These are phyloP conservation scores for Neotropicomus parvogracilis DNA, from an alignment of 1,284 basidiomycete genomes.

Conservation along the genomic window DNA sequence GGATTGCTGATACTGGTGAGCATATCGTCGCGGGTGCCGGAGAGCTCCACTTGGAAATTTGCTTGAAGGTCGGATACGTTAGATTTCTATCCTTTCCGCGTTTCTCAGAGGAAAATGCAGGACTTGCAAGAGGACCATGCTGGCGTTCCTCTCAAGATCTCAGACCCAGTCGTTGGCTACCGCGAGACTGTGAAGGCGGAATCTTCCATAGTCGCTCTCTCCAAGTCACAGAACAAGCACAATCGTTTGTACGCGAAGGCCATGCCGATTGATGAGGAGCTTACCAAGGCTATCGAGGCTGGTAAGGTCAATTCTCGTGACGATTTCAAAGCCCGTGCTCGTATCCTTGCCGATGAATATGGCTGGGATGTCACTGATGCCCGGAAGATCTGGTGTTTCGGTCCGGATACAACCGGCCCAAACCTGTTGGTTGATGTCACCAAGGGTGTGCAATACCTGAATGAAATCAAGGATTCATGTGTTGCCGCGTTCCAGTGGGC, in stretches of 20 bases:
- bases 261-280: conserved; percentile 89
- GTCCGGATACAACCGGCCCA: conserved; percentile 96
- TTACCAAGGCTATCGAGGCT: conserved; percentile 88
- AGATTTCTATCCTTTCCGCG: background rate
- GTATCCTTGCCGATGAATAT: conserved; percentile 93
- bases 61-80: conserved; percentile 74
- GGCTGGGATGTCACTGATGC: conserved; percentile 99
- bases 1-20: conserved; percentile 91
- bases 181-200: conserved; percentile 97
- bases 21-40: conserved; percentile 99
- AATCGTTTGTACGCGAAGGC: conserved; percentile 97
- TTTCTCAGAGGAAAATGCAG: conserved; percentile 35
- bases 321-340: conserved; percentile 96
- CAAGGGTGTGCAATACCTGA: conserved; percentile 97
- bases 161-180: conserved; percentile 98
- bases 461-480: conserved; percentile 99
- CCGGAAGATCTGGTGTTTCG: conserved; percentile 99
- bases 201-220: conserved; percentile 94
- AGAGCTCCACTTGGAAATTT: conserved; percentile 99
- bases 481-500: conserved; percentile 99
- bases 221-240: conserved; percentile 99
- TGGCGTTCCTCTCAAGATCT: conserved; percentile 98
- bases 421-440: conserved; percentile 98
- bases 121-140: conserved; percentile 99
- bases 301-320: conserved; percentile 90